Evolutionary conservation across 202 grass and related monocot genomes (phyloP).

Genomic region (Zizania palustris): DNA sequence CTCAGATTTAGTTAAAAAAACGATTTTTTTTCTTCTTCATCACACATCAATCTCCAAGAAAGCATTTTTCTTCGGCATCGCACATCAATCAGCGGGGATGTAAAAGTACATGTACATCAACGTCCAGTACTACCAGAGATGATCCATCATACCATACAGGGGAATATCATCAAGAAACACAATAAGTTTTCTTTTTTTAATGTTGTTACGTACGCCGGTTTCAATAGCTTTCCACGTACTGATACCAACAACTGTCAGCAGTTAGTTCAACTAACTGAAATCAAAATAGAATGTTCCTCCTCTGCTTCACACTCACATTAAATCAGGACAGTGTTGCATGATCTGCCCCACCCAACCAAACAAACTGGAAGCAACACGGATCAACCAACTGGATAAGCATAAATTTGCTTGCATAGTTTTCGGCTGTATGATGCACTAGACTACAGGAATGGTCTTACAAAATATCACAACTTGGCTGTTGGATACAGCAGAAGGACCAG

Average conservation of each 20-base stretch:
- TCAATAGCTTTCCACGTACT: slow-evolving; percentile 1
- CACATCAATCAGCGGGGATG: too few relatives aligned
- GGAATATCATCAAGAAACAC: slow-evolving; percentile 1
- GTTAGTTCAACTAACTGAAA: slow-evolving; percentile 25
- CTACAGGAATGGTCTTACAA: neutral
- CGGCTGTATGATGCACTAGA: neutral
- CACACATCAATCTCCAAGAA: too few relatives aligned
- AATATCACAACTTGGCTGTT: neutral
- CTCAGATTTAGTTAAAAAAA: too few relatives aligned
- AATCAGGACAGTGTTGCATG: neutral
- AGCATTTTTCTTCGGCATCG: too few relatives aligned
- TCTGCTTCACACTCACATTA: neutral
- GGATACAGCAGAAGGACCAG: neutral
- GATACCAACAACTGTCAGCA: slow-evolving; percentile 38
- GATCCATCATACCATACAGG: too few relatives aligned
- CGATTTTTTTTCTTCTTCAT: too few relatives aligned
- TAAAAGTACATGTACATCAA: neutral
- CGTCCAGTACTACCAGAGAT: neutral
- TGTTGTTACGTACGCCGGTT: neutral
- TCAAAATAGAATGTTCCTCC: neutral
- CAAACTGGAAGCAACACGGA: neutral
- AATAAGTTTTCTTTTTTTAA: neutral
- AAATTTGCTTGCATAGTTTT: slow-evolving; percentile 11
- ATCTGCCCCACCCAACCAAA: neutral
- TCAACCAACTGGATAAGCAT: neutral